These are phyloP conservation scores for Chlamydomonas reinhardtii DNA, from an alignment of 163 green algal species.

Conservation along the genomic window DNA sequence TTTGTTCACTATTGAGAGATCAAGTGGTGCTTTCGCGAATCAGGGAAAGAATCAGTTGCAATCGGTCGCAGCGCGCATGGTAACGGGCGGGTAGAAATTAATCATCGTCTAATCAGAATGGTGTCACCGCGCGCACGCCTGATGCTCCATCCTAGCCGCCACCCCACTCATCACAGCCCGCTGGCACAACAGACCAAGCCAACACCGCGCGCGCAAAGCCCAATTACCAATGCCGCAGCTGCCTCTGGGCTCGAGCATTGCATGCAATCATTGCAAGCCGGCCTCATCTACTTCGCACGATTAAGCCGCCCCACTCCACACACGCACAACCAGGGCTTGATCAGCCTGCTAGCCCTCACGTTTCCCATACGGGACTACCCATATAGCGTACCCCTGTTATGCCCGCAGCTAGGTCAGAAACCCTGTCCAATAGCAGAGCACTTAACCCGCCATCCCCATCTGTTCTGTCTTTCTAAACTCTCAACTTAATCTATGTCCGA, in stretches of 20 bases:
- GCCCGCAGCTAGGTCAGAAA: no score
- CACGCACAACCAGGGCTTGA: no score
- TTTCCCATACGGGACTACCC: no score
- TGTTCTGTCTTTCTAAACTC: not conserved
- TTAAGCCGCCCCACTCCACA: no score
- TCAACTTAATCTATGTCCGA: not conserved
- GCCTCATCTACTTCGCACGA: no score
- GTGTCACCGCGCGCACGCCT: conserved; percentile 4
- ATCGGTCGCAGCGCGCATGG: conserved; percentile 10
- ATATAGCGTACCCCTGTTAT: no score
- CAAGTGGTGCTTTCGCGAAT: conserved; percentile 33
- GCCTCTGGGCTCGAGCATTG: not conserved
- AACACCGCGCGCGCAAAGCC: not conserved
- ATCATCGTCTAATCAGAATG: conserved; percentile 33
- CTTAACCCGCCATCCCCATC: no score
- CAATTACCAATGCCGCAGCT: not conserved
- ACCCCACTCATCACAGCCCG: not conserved
- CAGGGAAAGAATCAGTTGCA: conserved; percentile 40
- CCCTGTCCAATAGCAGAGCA: no score
- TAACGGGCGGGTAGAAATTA: conserved; percentile 37
- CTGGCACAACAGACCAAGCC: not conserved
- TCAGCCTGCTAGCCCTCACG: no score
- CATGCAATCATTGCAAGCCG: not conserved
- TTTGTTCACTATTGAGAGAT: conserved; percentile 17
- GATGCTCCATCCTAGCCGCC: conserved; percentile 7